phyloP scores from a whole-genome alignment of 805 yeast genomes.

The Zygotorulaspora chibaensis region DNA sequence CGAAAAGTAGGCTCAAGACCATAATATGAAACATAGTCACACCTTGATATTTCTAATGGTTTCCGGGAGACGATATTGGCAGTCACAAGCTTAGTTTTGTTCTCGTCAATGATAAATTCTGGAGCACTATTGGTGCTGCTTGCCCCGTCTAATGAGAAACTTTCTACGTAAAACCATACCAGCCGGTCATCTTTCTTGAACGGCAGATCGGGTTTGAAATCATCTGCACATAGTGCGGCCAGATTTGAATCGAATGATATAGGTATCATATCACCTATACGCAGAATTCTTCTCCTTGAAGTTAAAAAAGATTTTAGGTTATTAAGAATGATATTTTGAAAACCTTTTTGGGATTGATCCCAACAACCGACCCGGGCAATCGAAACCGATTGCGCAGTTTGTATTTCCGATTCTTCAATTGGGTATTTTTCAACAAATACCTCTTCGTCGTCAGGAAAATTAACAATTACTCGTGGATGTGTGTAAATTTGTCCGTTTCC shows the following conservation, averaged over 20 bases:
- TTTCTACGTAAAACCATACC: slow-evolving; percentile 79
- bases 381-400: slow-evolving; percentile 24
- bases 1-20: slow-evolving; percentile 41
- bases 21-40: slow-evolving; percentile 46
- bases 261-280: slow-evolving; percentile 66
- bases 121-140: slow-evolving; percentile 3
- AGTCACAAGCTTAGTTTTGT: slow-evolving; percentile 63
- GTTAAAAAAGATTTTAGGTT: slow-evolving; percentile 63
- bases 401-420: slow-evolving; percentile 7
- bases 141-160: slow-evolving; percentile 34
- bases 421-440: slow-evolving; percentile 11
- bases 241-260: slow-evolving; percentile 56
- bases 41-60: slow-evolving; percentile 31
- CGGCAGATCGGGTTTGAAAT: slow-evolving; percentile 1
- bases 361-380: slow-evolving; percentile 28
- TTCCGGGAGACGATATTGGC: slow-evolving; percentile 49
- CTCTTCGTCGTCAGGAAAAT: slow-evolving; percentile 10
- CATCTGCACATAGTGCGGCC: slow-evolving; percentile 16
- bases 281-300: slow-evolving; percentile 51
- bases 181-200: slow-evolving; percentile 53
- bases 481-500: slow-evolving; percentile 15
- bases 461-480: slow-evolving; percentile 25
- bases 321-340: slow-evolving; percentile 41
- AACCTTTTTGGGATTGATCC: slow-evolving; percentile 28
- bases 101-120: slow-evolving; percentile 62